Conservation (phyloP, 2,329 filamentous ascomycete species). For the Penicillium sp. region DNA sequence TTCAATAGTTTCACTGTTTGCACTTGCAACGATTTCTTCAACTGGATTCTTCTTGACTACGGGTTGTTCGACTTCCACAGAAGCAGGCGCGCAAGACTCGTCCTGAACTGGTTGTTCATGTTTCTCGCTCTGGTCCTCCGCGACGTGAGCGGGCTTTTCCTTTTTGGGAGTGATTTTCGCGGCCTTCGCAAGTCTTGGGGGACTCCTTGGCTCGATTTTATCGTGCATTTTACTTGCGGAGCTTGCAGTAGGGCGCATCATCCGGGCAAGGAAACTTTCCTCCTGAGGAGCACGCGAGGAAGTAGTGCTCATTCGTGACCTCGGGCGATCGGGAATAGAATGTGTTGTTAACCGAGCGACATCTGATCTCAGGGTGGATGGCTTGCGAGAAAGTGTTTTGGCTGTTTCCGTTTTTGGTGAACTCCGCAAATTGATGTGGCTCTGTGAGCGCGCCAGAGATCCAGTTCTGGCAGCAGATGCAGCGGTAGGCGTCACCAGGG, state of each 20-base stretch:
- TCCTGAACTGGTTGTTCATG: not conserved
- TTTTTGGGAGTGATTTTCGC: conserved; percentile 12
- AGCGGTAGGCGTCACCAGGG: conserved; percentile 38
- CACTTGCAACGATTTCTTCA: not conserved
- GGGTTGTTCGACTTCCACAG: not conserved
- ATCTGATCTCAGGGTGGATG: conserved; percentile 30
- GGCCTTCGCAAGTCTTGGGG: conserved; percentile 27
- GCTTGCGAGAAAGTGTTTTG: conserved; percentile 32
- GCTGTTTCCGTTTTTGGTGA: conserved; percentile 15
- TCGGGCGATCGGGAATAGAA: conserved; percentile 32
- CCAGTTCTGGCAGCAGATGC: conserved; percentile 35
- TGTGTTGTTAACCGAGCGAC: conserved; percentile 26
- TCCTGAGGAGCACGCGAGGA: conserved; percentile 36
- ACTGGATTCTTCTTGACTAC: not conserved
- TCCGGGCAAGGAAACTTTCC: conserved; percentile 47
- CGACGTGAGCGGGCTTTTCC: not conserved
- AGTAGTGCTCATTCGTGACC: conserved; percentile 38
- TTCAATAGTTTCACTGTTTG: not conserved
- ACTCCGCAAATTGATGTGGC: conserved; percentile 20
- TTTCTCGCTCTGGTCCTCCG: not conserved
- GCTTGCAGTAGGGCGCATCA: conserved; percentile 51
- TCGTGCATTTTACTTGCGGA: conserved; percentile 49
- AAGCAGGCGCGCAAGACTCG: not conserved
- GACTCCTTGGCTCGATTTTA: conserved; percentile 40
- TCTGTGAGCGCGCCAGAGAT: conserved; percentile 21